These are phyloP conservation scores for Aspergillus luchuensis DNA, from an alignment of 2,329 filamentous ascomycete genomes.

Conservation along the genomic window DNA sequence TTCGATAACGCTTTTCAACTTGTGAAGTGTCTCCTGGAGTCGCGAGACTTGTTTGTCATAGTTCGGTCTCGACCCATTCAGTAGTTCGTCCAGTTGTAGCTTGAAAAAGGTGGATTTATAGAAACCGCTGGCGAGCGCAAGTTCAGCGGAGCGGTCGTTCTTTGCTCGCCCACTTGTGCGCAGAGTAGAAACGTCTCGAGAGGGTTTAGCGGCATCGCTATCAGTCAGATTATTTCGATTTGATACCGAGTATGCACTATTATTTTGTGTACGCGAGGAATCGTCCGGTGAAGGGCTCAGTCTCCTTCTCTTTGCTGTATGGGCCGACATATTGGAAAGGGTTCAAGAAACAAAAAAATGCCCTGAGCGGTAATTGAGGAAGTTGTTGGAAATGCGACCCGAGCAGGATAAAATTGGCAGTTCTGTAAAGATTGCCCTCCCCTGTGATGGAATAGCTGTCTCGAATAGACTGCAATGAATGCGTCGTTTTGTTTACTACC, in stretches of 20 bases:
- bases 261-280: conserved; percentile 8
- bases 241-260: conserved; percentile 22
- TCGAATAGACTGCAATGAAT: neutral
- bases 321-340: conserved; percentile 31
- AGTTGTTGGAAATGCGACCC: neutral
- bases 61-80: conserved; percentile 59
- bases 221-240: conserved; percentile 17
- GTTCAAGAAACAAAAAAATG: neutral
- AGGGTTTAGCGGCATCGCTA: conserved; percentile 20
- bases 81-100: conserved; percentile 65
- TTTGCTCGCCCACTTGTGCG: conserved; percentile 22
- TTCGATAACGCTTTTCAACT: conserved; percentile 60
- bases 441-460: neutral
- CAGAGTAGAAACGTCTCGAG: neutral
- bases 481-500: neutral
- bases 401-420: neutral
- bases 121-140: conserved; percentile 50
- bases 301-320: conserved; percentile 51
- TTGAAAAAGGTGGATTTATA: conserved; percentile 70
- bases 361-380: neutral
- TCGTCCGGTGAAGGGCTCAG: conserved; percentile 40
- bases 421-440: neutral
- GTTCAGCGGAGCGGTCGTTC: conserved; percentile 35
- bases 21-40: conserved; percentile 57
- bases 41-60: conserved; percentile 59